Evolutionary conservation across 2,329 filamentous ascomycete genomes (phyloP).

Genomic region (Sporothrix brasiliensis): DNA sequence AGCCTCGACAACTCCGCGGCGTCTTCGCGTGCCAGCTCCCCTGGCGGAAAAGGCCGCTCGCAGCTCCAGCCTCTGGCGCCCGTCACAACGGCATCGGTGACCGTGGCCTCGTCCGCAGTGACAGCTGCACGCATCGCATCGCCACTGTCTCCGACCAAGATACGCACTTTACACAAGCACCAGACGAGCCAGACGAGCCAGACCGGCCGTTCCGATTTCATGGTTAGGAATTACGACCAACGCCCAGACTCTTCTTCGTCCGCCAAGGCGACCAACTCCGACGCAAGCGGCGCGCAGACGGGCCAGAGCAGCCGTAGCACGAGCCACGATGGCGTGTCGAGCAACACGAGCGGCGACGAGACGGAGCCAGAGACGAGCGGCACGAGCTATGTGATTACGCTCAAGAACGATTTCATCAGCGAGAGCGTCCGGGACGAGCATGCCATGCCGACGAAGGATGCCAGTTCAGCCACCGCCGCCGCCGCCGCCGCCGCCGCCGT

Average conservation of each 20-base stretch:
- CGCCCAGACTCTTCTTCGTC: slow-evolving; percentile 23
- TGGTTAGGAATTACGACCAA: not conserved
- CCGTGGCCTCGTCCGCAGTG: not conserved
- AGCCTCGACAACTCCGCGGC: slow-evolving; percentile 59
- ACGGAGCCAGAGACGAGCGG: slow-evolving; percentile 54
- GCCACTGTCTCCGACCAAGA: slow-evolving; percentile 27
- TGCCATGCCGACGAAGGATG: slow-evolving; percentile 31
- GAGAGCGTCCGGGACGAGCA: slow-evolving; percentile 55
- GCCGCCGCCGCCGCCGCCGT: slow-evolving; percentile 19
- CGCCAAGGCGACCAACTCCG: slow-evolving; percentile 38
- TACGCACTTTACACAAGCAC: not conserved
- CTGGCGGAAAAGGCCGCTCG: slow-evolving; percentile 49
- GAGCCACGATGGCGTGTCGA: slow-evolving; percentile 61
- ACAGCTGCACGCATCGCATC: slow-evolving; percentile 14
- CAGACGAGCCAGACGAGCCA: slow-evolving; percentile 18
- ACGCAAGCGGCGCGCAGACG: slow-evolving; percentile 41
- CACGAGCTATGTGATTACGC: slow-evolving; percentile 80
- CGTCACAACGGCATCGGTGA: slow-evolving; percentile 33
- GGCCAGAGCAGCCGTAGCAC: slow-evolving; percentile 58
- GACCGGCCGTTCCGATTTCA: not conserved
- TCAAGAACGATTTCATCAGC: slow-evolving; percentile 84
- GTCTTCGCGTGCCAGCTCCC: slow-evolving; percentile 54
- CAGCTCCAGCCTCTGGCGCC: slow-evolving; percentile 18
- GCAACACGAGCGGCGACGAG: slow-evolving; percentile 64
- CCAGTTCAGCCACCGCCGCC: not conserved